Evolutionary conservation across 768 basidiomycete species (phyloP).

Genomic region (Suillus weaverae): DNA sequence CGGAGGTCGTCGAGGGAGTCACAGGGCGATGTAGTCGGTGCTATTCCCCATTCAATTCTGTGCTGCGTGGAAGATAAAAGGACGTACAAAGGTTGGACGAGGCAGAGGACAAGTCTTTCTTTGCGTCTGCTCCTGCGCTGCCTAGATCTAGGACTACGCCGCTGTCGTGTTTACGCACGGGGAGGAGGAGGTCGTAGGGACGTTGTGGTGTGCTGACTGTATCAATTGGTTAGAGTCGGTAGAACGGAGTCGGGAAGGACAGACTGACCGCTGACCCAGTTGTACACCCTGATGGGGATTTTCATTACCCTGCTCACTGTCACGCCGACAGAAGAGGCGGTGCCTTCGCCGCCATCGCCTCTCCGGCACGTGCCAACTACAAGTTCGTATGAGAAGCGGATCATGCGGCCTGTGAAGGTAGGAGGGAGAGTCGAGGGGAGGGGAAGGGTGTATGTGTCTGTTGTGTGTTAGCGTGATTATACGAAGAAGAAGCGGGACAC

Average conservation of each 20-base stretch:
- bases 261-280: conserved; percentile 72
- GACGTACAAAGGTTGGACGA: conserved; percentile 18
- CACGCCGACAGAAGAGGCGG: conserved; percentile 36
- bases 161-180: conserved; percentile 44
- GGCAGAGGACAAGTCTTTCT: neutral
- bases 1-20: conserved; percentile 48
- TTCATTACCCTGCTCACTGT: conserved; percentile 80
- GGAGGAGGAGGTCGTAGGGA: conserved; percentile 86
- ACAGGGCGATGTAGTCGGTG: conserved; percentile 4
- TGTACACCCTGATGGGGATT: conserved; percentile 90
- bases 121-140: neutral
- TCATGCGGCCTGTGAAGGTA: conserved; percentile 80
- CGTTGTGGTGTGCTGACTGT: conserved; percentile 53
- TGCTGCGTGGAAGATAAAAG: neutral
- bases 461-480: neutral
- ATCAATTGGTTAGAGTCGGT: neutral
- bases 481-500: neutral
- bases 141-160: neutral
- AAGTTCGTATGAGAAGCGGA: conserved; percentile 88
- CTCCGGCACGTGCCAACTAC: conserved; percentile 85
- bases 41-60: conserved; percentile 4
- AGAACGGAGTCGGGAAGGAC: neutral
- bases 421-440: conserved; percentile 86
- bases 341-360: conserved; percentile 33
- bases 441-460: conserved; percentile 77